Conservation (phyloP, 495 filamentous ascomycete genomes). For the Aspergillus heteromorphus region DNA sequence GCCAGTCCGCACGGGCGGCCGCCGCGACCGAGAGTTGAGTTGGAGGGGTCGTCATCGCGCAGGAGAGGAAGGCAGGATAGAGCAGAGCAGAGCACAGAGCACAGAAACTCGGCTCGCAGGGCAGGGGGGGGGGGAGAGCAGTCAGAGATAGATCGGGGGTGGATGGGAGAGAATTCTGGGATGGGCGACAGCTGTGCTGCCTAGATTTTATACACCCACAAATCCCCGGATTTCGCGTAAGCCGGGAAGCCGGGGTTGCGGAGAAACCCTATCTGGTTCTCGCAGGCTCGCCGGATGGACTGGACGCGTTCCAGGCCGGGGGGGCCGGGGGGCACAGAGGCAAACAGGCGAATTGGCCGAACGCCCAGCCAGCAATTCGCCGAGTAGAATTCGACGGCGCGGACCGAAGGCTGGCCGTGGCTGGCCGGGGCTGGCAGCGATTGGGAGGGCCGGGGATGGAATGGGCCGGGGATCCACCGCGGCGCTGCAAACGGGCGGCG, state of each 20-base stretch:
- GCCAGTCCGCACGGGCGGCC: background rate
- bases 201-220: background rate
- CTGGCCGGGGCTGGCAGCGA: background rate
- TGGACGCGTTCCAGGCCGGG: too few relatives aligned
- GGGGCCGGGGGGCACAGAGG: too few relatives aligned
- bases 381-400: background rate
- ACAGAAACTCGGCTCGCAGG: background rate
- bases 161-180: too few relatives aligned
- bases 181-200: background rate
- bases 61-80: background rate
- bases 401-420: background rate
- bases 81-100: background rate
- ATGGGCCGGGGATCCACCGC: background rate
- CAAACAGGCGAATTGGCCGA: background rate
- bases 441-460: background rate
- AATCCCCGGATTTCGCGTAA: background rate
- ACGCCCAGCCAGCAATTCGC: background rate
- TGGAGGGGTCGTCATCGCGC: background rate
- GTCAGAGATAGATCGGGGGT: too few relatives aligned
- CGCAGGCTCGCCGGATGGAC: too few relatives aligned
- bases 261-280: background rate
- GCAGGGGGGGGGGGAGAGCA: too few relatives aligned
- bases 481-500: background rate
- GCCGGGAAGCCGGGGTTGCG: slow-evolving; percentile 1
- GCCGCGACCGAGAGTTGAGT: background rate